Evolutionary conservation across 1,284 basidiomycete genomes (phyloP), one percentile per base, ranked within the genome.

Genomic region (Ceratobasidium theobromae): DNA sequence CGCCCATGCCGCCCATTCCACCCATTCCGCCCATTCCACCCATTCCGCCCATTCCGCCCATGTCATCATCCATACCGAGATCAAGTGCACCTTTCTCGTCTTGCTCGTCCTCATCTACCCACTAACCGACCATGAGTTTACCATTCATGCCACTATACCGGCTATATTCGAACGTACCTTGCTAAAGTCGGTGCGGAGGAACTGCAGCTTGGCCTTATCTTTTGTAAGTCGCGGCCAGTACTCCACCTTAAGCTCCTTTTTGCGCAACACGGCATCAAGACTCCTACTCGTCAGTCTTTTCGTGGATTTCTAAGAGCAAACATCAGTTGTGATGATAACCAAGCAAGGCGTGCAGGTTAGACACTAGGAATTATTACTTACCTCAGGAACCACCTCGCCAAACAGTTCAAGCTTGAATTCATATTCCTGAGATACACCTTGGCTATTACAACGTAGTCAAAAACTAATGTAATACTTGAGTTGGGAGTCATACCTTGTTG

Each of bases 71-170:
- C 58, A 75, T 74, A 64, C 66, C 67, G 35, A 83, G 83, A 8
- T 82, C 81, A 0, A 52, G 18, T 27, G 14, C 73, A 3, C 71
- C 71, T 18, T 77, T 80, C 53, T 81, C 88, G 33, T 92, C 89
- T 79, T 97, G 94, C 77, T 97, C 94, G 74, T 97, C 94, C 80
- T 97, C 94, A 75, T 96, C 94, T 55, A 90, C 89, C 93, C 93
- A 97, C 78, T 76, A 69, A 21, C 48, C 18, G 30, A 28, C 16
- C 33, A 41, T 35, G 9, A 52, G 58, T 62, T 70, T 46, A 53
- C 23, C 25, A 38, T 21, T 11, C 8, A 4, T 48, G 14, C 21
- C 27, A 8, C n/a, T 25, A 40, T 16, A 33, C 27, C 30, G 52
- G 30, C 46, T 45, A 51, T 28, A 46, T 12, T 3, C 18, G 28